Conservation (phyloP, 1,284 basidiomycete species). For the Coriolopsis trogii region DNA sequence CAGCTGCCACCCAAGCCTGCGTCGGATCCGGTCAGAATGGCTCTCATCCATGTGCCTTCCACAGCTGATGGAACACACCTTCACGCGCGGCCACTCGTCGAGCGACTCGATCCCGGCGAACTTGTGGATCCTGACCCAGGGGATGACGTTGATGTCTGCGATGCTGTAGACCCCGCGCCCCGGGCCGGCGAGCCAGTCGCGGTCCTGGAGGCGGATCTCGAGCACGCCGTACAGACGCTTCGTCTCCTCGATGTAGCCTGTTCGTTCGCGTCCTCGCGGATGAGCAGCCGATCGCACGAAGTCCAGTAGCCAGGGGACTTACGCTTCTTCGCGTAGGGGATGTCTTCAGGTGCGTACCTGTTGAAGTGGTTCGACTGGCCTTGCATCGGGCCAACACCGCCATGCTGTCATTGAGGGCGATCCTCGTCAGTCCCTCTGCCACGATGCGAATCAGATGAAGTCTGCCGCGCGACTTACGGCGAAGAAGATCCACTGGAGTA, state of each 20-base stretch:
- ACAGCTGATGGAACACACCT: constrained; percentile 25
- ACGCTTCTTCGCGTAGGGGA: constrained; percentile 69
- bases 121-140: constrained; percentile 51
- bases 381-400: constrained; percentile 77
- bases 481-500: constrained; percentile 83
- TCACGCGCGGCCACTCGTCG: constrained; percentile 36
- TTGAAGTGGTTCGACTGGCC: constrained; percentile 72
- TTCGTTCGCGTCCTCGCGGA: neutral
- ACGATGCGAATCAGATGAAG: neutral
- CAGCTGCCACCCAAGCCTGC: constrained; percentile 31
- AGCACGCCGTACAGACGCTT: constrained; percentile 79
- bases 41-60: neutral
- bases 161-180: constrained; percentile 68
- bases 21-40: neutral
- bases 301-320: constrained; percentile 11
- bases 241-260: constrained; percentile 78
- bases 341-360: constrained; percentile 58
- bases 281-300: neutral
- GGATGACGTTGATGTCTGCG: constrained; percentile 64
- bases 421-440: neutral
- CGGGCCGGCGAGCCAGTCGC: constrained; percentile 73
- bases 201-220: constrained; percentile 64
- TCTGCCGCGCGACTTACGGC: constrained; percentile 41
- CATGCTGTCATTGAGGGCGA: constrained; percentile 45
- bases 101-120: constrained; percentile 55